Percentiles rank a stretch among this genome's conserved stretches.
Conservation (phyloP, 352 stramenopile species). For the Globisporangium paroecandrum region DNA sequence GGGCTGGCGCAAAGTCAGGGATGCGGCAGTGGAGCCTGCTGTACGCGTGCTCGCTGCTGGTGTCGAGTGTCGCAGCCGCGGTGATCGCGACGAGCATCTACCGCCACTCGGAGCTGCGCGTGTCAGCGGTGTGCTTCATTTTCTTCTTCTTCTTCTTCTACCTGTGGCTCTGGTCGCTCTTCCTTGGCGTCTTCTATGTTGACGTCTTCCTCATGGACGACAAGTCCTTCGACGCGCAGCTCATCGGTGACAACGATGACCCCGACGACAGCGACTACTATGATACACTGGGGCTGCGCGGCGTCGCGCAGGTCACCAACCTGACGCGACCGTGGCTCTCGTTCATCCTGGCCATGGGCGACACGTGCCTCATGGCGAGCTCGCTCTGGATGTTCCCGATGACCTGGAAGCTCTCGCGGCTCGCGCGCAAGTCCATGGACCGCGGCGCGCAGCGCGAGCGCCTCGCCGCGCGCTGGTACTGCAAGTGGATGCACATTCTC, state of each 20-base stretch:
- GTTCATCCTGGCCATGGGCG: slow-evolving; percentile 36
- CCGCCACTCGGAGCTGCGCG: slow-evolving; percentile 31
- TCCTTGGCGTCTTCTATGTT: slow-evolving; percentile 44
- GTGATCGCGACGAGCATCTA: slow-evolving; percentile 34
- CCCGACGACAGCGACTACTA: slow-evolving; percentile 24
- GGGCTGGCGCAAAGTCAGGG: not conserved
- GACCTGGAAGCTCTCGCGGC: slow-evolving; percentile 37
- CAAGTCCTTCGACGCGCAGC: slow-evolving; percentile 5
- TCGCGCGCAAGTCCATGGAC: slow-evolving; percentile 43
- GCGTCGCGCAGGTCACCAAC: slow-evolving; percentile 34
- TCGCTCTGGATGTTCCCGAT: slow-evolving; percentile 52
- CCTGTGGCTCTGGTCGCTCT: slow-evolving; percentile 55
- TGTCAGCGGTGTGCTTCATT: slow-evolving; percentile 45
- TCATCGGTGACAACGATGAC: slow-evolving; percentile 4
- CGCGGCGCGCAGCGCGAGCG: slow-evolving; percentile 28
- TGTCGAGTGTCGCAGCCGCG: slow-evolving; percentile 37
- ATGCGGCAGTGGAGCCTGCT: slow-evolving; percentile 47
- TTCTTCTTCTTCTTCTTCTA: slow-evolving; percentile 60
- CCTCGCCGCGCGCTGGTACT: slow-evolving; percentile 24
- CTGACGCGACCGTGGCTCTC: slow-evolving; percentile 38
- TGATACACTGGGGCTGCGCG: slow-evolving; percentile 36
- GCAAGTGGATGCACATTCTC: slow-evolving; percentile 32
- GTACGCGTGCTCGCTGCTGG: slow-evolving; percentile 37
- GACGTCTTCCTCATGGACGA: slow-evolving; percentile 31
- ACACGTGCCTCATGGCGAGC: slow-evolving; percentile 36